Base-by-base conservation (phyloP, 257 asterid genomes). In the Lavandula angustifolia region DNA sequence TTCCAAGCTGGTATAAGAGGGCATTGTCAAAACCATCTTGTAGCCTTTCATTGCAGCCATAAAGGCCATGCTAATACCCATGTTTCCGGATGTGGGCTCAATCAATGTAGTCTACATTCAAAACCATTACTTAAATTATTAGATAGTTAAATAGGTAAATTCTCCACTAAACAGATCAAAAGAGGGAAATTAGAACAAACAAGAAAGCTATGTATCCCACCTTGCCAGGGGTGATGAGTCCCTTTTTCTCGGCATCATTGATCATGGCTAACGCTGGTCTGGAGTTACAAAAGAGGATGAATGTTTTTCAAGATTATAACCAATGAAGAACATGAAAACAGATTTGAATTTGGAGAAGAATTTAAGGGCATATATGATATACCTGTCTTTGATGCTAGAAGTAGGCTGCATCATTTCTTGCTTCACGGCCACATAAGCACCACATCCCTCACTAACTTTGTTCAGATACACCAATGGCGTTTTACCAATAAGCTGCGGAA, bases 401-500 rank as follows among this genome's bases (percentile, higher is more conserved):
- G 99, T 94, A 37, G 99, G 99, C 78, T 94, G 99, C 84, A 90
- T 80, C 97, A 94, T 94, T 62, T 94, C 97, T 76, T 94, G 99
- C 73, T 94, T 94, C 14, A 78, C 97, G 29, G 99, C 97, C 37
- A 94, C 77, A 66, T 84, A 84, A 68, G 95, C 97, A 13, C 96
- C 99, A 60, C 97, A 87, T 9, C 95, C 97, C 76, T 90, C 92
- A 0, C 86, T 79, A 10, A 94, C 87, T 79, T 80, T 87, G 63
- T 90, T 94, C 5, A 94, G 95, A 75, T 86, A 94, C 17, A 87
- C 97, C 2, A 90, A 77, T 40, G 99, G 99, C 2, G 99, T 94
- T 74, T 82, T 83, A 9, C 99, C 99, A 54, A 94, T 87, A 9
- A 94, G 85, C 97, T 94, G 95, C 76, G 16, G 9, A 2, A 51